A percentile compares a stretch with the other conserved stretches of the same genome.
Evolutionary conservation across 257 asterid genomes (phyloP).

Genomic region (Schizonepeta tenuifolia): DNA sequence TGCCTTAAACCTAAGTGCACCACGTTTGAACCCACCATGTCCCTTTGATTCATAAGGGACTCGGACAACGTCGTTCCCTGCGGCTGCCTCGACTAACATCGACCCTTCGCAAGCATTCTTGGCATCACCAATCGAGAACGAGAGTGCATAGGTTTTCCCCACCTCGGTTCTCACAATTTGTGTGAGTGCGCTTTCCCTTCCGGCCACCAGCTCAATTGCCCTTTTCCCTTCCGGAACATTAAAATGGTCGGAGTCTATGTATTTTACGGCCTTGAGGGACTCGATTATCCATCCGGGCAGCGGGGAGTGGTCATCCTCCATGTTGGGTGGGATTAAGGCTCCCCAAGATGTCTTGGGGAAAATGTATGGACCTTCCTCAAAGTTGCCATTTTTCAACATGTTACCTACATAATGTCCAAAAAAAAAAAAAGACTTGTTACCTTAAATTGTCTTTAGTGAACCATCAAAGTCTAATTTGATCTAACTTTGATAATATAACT

Average conservation of each 20-base stretch:
- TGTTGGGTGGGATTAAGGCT: slow-evolving; percentile 74
- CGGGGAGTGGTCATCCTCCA: slow-evolving; percentile 81
- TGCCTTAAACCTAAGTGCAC: slow-evolving; percentile 59
- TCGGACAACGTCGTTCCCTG: slow-evolving; percentile 45
- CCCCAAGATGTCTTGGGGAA: slow-evolving; percentile 68
- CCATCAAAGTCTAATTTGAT: too few relatives aligned
- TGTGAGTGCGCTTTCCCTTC: slow-evolving; percentile 70
- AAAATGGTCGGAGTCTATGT: slow-evolving; percentile 72
- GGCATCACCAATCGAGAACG: slow-evolving; percentile 70
- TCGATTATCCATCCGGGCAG: slow-evolving; percentile 85
- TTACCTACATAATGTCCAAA: slow-evolving; percentile 51
- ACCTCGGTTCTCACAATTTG: slow-evolving; percentile 53
- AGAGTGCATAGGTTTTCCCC: slow-evolving; percentile 49
- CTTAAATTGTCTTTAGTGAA: too few relatives aligned
- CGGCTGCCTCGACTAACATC: slow-evolving; percentile 72
- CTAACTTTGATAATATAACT: too few relatives aligned
- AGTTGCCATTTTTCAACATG: slow-evolving; percentile 80
- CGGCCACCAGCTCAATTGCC: slow-evolving; percentile 73
- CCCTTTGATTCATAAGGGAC: slow-evolving; percentile 65
- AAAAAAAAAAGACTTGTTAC: not conserved
- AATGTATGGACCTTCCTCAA: slow-evolving; percentile 87
- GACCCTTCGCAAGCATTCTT: slow-evolving; percentile 68
- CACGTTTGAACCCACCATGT: slow-evolving; percentile 60
- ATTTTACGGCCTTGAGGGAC: slow-evolving; percentile 82
- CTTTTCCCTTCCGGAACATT: slow-evolving; percentile 66